Conservation (phyloP, 441 rosid genomes). For the Croton laevigatus region DNA sequence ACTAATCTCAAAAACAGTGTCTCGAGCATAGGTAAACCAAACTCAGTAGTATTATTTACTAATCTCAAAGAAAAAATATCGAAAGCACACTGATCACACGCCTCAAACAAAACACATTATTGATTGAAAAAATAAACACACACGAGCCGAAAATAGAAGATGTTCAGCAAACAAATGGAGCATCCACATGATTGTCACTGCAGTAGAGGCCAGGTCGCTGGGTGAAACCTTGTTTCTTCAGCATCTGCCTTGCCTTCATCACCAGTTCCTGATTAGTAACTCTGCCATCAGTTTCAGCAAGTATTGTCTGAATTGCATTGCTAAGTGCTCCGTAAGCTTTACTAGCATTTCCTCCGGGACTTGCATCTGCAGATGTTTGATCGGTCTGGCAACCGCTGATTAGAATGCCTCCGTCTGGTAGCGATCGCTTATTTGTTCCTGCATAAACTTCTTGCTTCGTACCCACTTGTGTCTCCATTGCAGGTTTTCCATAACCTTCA, state of each 20-base stretch:
- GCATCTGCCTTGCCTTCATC: constrained; percentile 50
- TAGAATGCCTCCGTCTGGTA: constrained; percentile 71
- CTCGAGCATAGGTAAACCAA: no score
- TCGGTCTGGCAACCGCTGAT: constrained; percentile 87
- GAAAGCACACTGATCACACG: background rate
- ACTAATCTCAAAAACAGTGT: no score
- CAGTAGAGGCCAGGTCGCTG: constrained; percentile 93
- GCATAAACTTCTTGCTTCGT: constrained; percentile 78
- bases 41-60: no score
- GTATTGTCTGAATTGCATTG: constrained; percentile 74
- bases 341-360: constrained; percentile 62
- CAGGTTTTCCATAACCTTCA: constrained; percentile 62
- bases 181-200: constrained; percentile 47
- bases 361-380: constrained; percentile 97
- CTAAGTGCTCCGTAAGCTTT: constrained; percentile 92
- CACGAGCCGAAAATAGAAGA: background rate
- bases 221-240: constrained; percentile 73
- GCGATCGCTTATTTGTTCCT: constrained; percentile 49
- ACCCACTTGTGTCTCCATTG: constrained; percentile 58
- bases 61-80: no score
- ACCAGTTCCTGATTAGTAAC: constrained; percentile 66
- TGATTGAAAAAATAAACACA: background rate
- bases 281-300: constrained; percentile 55
- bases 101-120: background rate
- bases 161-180: constrained; percentile 49